Percentiles rank a stretch among this genome's conserved stretches.
Conservation (phyloP, 768 basidiomycete species). For the Serendipita sp. region DNA sequence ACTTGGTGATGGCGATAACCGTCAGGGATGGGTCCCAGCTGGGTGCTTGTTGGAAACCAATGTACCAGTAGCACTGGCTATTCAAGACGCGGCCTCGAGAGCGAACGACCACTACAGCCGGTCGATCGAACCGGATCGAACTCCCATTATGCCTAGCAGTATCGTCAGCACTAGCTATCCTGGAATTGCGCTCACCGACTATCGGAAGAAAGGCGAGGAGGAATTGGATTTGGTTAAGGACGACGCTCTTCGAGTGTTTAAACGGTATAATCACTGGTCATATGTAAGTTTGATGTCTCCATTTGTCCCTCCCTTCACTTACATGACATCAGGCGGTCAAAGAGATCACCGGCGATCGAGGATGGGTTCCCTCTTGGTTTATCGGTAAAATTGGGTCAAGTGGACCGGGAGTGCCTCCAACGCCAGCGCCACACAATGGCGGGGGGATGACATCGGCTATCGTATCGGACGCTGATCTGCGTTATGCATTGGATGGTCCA, state of each 20-base stretch:
- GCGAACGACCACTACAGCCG: conserved; percentile 12
- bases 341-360: conserved; percentile 81
- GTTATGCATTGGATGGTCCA: conserved; percentile 11
- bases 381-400: conserved; percentile 64
- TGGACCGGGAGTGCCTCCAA: conserved; percentile 25
- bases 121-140: conserved; percentile 24
- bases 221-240: conserved; percentile 83
- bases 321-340: conserved; percentile 56
- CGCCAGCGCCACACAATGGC: conserved; percentile 27
- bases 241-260: conserved; percentile 81
- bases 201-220: conserved; percentile 83
- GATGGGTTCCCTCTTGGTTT: conserved; percentile 98
- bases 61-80: conserved; percentile 75
- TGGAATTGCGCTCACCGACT: conserved; percentile 92
- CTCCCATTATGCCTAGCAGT: conserved; percentile 74
- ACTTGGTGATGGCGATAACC: conserved; percentile 55
- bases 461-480: conserved; percentile 13
- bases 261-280: conserved; percentile 97
- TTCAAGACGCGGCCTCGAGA: conserved; percentile 62
- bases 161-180: conserved; percentile 98
- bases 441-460: conserved; percentile 4
- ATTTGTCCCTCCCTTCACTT: conserved; percentile 4
- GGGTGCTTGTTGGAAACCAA: conserved; percentile 90
- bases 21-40: conserved; percentile 95
- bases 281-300: conserved; percentile 38